Evolutionary conservation across 2,329 filamentous ascomycete genomes (phyloP).

Genomic region (Balansia obtecta): DNA sequence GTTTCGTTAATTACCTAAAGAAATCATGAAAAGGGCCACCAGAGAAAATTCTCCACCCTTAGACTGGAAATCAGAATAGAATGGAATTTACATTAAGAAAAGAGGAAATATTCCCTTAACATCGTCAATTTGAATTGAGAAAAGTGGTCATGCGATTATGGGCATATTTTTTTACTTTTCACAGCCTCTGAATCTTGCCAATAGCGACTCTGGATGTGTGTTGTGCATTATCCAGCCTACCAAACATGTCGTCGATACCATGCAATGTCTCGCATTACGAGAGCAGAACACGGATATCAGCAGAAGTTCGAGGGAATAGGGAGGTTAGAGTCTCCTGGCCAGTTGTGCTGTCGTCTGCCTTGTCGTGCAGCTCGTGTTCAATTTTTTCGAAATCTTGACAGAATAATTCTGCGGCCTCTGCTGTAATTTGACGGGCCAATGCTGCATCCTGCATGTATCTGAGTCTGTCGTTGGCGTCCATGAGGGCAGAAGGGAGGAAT

Average conservation of each 20-base stretch:
- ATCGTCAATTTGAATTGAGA: too few relatives aligned
- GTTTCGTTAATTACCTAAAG: too few relatives aligned
- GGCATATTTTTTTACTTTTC: not conserved
- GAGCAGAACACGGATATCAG: constrained; percentile 47
- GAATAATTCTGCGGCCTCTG: constrained; percentile 72
- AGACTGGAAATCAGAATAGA: too few relatives aligned
- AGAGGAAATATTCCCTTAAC: too few relatives aligned
- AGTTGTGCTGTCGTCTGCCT: constrained; percentile 21
- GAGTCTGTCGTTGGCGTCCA: constrained; percentile 79
- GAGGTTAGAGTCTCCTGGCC: constrained; percentile 16
- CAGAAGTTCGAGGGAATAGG: constrained; percentile 45
- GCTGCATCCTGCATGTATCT: constrained; percentile 59
- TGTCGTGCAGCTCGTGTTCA: constrained; percentile 35
- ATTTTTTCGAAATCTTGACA: constrained; percentile 67
- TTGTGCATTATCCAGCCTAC: not conserved
- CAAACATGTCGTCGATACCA: not conserved
- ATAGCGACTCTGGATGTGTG: not conserved
- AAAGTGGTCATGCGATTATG: too few relatives aligned
- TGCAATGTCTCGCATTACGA: constrained; percentile 22
- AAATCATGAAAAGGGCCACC: too few relatives aligned
- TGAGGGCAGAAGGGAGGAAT: constrained; percentile 83
- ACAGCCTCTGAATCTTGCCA: too few relatives aligned
- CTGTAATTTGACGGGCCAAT: constrained; percentile 63
- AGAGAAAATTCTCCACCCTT: too few relatives aligned
- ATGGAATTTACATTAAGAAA: too few relatives aligned